A percentile compares a stretch with the other conserved stretches of the same genome.
These are phyloP conservation scores for Malus asiatica DNA, from an alignment of 306 rosid species.

Conservation along the genomic window DNA sequence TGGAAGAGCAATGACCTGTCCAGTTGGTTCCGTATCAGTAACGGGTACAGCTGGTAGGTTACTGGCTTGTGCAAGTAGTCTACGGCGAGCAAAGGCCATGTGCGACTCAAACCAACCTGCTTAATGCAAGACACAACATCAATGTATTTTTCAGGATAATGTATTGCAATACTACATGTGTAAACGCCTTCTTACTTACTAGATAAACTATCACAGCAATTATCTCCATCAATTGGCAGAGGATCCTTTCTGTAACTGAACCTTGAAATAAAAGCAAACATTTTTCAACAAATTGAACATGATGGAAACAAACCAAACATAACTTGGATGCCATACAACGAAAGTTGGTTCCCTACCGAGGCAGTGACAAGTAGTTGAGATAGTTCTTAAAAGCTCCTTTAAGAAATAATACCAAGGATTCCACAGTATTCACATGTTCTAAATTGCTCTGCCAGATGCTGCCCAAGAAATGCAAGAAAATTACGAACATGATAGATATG, in stretches of 20 bases:
- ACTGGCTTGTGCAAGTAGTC: slow-evolving; percentile 52
- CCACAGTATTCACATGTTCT: slow-evolving; percentile 22
- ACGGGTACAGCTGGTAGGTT: slow-evolving; percentile 70
- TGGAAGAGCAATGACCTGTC: slow-evolving; percentile 39
- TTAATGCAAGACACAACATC: slow-evolving; percentile 10
- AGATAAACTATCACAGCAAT: slow-evolving; percentile 26
- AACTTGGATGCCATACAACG: slow-evolving; percentile 3
- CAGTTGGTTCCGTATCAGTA: slow-evolving; percentile 16
- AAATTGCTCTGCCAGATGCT: slow-evolving; percentile 56
- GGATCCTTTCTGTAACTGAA: slow-evolving; percentile 30
- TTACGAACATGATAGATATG: not conserved
- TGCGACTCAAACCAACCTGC: slow-evolving; percentile 38
- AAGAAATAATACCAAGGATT: slow-evolving; percentile 28
- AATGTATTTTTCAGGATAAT: slow-evolving; percentile 1
- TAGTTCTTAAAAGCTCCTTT: slow-evolving; percentile 36
- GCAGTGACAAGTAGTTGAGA: slow-evolving; percentile 29
- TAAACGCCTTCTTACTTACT: slow-evolving; percentile 40
- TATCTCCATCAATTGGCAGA: slow-evolving; percentile 19
- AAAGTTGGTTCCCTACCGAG: slow-evolving; percentile 39
- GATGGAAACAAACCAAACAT: slow-evolving; percentile 14
- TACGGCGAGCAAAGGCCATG: slow-evolving; percentile 41
- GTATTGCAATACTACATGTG: not conserved
- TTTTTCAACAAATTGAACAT: slow-evolving; percentile 18
- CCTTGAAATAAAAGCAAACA: slow-evolving; percentile 34
- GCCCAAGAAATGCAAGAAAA: slow-evolving; percentile 33